Evolutionary conservation across 495 filamentous ascomycete genomes (phyloP).

Genomic region (Friedmanniomyces endolithicus): DNA sequence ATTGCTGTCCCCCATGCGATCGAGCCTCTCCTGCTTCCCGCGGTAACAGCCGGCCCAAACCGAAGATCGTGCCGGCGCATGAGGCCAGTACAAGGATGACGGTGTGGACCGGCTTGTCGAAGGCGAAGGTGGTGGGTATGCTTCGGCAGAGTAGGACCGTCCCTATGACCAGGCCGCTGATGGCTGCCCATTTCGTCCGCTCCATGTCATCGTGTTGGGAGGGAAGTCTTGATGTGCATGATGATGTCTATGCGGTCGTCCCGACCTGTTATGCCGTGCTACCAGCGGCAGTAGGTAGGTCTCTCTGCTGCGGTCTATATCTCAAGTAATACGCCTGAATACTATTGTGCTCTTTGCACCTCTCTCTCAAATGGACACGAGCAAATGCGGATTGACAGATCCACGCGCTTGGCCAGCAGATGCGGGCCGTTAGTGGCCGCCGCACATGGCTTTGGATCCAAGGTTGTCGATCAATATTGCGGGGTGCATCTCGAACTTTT

Average conservation of each 20-base stretch:
- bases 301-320: too few species aligned
- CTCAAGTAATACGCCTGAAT: too few species aligned
- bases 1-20: slow-evolving; percentile 6
- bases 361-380: too few species aligned
- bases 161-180: slow-evolving; percentile 23
- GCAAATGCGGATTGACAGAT: too few species aligned
- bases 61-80: slow-evolving; percentile 18
- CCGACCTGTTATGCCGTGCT: too few species aligned
- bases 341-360: too few species aligned
- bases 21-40: background rate
- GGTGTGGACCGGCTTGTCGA: slow-evolving; percentile 29
- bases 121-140: slow-evolving; percentile 22
- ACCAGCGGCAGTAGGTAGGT: too few species aligned
- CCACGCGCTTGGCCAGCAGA: too few species aligned
- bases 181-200: slow-evolving; percentile 16
- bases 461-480: too few species aligned
- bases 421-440: too few species aligned
- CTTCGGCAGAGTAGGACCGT: slow-evolving; percentile 14
- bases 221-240: background rate
- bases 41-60: slow-evolving; percentile 6
- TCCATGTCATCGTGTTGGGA: slow-evolving; percentile 13
- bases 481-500: too few species aligned
- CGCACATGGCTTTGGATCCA: too few species aligned
- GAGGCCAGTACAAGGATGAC: slow-evolving; percentile 19
- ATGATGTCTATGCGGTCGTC: background rate